These are phyloP conservation scores for Globisporangium viniferum DNA, from an alignment of 352 stramenopile species.

Conservation along the genomic window DNA sequence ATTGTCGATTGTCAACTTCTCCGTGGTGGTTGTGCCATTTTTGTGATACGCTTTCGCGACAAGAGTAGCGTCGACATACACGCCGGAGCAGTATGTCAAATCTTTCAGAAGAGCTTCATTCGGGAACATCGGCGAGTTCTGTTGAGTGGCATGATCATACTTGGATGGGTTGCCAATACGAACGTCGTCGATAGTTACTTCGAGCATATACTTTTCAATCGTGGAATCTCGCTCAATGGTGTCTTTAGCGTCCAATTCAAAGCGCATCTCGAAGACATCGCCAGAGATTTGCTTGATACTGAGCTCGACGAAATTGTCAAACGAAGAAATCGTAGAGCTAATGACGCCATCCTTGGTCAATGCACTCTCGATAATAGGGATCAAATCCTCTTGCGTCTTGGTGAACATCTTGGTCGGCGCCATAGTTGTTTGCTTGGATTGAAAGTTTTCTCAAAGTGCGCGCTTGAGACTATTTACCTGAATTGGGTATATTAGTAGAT, in stretches of 20 bases:
- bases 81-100: constrained; percentile 13
- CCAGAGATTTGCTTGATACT: neutral
- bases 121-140: constrained; percentile 12
- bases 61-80: constrained; percentile 10
- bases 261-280: neutral
- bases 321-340: neutral
- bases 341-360: neutral
- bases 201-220: neutral
- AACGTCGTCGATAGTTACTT: neutral
- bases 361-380: neutral
- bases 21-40: constrained; percentile 9
- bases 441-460: too few relatives aligned
- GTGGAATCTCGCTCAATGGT: neutral
- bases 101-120: constrained; percentile 15
- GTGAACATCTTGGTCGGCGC: too few relatives aligned
- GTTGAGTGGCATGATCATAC: constrained; percentile 9
- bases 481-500: too few relatives aligned
- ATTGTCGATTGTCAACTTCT: constrained; percentile 11
- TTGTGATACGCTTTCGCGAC: constrained; percentile 13
- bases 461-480: too few relatives aligned
- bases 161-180: constrained; percentile 7
- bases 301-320: neutral
- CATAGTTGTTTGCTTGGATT: too few relatives aligned
- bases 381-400: neutral
- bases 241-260: neutral